Conservation (phyloP, 1,284 basidiomycete genomes). For the Peniophora sp. region DNA sequence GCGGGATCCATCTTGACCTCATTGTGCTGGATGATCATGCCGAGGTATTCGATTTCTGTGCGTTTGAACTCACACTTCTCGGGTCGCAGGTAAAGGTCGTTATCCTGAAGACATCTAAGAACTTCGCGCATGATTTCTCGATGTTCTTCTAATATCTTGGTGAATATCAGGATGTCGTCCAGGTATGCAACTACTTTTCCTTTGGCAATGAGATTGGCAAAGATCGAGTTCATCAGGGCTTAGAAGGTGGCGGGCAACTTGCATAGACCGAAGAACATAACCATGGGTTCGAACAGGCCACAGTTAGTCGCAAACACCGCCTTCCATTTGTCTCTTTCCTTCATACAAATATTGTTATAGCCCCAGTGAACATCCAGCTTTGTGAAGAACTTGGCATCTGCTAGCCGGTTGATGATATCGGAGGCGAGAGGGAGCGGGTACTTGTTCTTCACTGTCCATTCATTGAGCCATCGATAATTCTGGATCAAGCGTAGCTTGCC, state of each 20-base stretch:
- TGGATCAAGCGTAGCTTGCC: constrained; percentile 28
- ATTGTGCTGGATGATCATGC: constrained; percentile 24
- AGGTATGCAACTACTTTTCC: constrained; percentile 15
- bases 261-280: constrained; percentile 27
- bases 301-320: constrained; percentile 28
- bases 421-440: constrained; percentile 31
- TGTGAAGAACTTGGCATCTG: constrained; percentile 18
- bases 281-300: constrained; percentile 27
- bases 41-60: constrained; percentile 30
- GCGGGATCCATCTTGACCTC: constrained; percentile 29
- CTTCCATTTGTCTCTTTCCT: constrained; percentile 23
- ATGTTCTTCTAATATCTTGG: constrained; percentile 15
- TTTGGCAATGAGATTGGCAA: constrained; percentile 13
- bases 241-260: constrained; percentile 20
- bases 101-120: constrained; percentile 22
- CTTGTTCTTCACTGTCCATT: constrained; percentile 26
- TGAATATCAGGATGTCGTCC: constrained; percentile 19
- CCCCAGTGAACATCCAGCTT: constrained; percentile 23
- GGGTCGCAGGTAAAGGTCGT: constrained; percentile 25
- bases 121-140: constrained; percentile 21
- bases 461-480: constrained; percentile 36
- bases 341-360: constrained; percentile 22
- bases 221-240: constrained; percentile 16
- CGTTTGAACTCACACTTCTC: constrained; percentile 31
- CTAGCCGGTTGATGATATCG: constrained; percentile 25